A percentile compares a stretch with the other conserved stretches of the same genome.
These are phyloP conservation scores for Halenospora varia DNA, from an alignment of 495 filamentous ascomycete species.

Conservation along the genomic window DNA sequence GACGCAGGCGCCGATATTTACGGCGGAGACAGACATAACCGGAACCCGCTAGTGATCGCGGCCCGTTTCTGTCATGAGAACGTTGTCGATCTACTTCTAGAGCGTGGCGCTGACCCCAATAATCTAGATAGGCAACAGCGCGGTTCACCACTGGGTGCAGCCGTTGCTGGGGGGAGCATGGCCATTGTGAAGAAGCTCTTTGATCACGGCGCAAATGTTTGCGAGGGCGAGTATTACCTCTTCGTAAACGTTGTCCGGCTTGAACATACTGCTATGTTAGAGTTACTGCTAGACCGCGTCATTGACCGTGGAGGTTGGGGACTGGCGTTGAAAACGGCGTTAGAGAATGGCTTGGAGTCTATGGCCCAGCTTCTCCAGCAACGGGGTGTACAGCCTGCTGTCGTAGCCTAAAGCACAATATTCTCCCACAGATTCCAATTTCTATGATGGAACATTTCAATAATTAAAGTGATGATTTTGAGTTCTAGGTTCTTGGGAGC, in stretches of 20 bases:
- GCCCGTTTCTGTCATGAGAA: slow-evolving; percentile 11
- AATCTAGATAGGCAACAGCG: background rate
- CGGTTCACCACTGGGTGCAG: background rate
- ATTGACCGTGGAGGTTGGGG: background rate
- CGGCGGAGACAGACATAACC: background rate
- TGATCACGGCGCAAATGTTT: slow-evolving; percentile 8
- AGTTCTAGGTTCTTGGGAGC: too few relatives aligned
- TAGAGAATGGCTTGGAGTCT: slow-evolving; percentile 1
- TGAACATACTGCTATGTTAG: slow-evolving; percentile 20
- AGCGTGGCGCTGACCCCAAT: slow-evolving; percentile 13
- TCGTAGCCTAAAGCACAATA: too few relatives aligned
- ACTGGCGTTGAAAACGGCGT: slow-evolving; percentile 1
- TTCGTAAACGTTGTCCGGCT: slow-evolving; percentile 1
- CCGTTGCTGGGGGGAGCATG: slow-evolving; percentile 15
- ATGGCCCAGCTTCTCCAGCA: slow-evolving; percentile 10
- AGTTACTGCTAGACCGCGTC: slow-evolving; percentile 1
- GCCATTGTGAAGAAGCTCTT: slow-evolving; percentile 15
- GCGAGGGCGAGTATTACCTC: background rate
- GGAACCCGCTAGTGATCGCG: slow-evolving; percentile 8
- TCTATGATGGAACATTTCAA: too few relatives aligned
- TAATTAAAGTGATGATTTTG: too few relatives aligned
- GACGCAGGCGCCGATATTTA: slow-evolving; percentile 11
- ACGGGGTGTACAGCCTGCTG: too few relatives aligned
- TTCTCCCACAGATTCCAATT: too few relatives aligned
- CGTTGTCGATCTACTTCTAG: slow-evolving; percentile 6